These are phyloP conservation scores for Ganoderma lingzhi DNA, from an alignment of 1,284 basidiomycete genomes.

Conservation along the genomic window DNA sequence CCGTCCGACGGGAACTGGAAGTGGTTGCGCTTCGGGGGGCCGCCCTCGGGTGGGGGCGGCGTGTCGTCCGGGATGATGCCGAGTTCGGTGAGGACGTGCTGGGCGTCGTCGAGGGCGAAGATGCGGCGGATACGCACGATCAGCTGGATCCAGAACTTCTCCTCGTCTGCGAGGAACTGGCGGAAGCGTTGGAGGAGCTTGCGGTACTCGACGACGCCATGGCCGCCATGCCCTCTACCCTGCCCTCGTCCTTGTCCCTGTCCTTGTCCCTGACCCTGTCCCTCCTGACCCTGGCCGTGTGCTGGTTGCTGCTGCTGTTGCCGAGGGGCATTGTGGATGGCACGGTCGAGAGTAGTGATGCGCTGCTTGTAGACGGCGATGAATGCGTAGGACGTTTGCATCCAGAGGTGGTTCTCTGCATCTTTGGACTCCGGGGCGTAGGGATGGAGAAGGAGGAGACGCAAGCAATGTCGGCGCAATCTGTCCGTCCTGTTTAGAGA, in stretches of 20 bases:
- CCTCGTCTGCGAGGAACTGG: constrained; percentile 86
- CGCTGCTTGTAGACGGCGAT: constrained; percentile 86
- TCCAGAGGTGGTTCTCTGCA: constrained; percentile 88
- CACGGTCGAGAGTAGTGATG: constrained; percentile 73
- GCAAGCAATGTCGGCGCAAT: constrained; percentile 79
- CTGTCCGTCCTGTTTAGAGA: constrained; percentile 47
- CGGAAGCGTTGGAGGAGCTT: constrained; percentile 89
- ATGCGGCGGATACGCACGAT: constrained; percentile 75
- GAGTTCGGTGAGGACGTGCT: constrained; percentile 61
- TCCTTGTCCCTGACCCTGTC: constrained; percentile 43
- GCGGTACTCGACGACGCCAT: constrained; percentile 80
- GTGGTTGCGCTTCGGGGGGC: constrained; percentile 50
- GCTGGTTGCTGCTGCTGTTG: constrained; percentile 50
- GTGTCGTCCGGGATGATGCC: constrained; percentile 53
- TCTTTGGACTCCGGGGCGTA: constrained; percentile 81
- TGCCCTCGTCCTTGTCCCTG: constrained; percentile 35
- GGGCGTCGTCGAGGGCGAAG: constrained; percentile 71
- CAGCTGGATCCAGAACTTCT: constrained; percentile 87
- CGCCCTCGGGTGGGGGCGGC: constrained; percentile 30
- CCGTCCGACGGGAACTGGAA: constrained; percentile 65
- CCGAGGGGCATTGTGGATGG: constrained; percentile 55
- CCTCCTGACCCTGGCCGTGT: constrained; percentile 45
- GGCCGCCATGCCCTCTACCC: constrained; percentile 44
- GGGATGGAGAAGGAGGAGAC: constrained; percentile 79
- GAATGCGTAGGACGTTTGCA: constrained; percentile 89